Percentiles rank a stretch among this genome's conserved stretches.
Evolutionary conservation across 345 rosid genomes (phyloP).

Genomic region (Arabidopsis arenosa): DNA sequence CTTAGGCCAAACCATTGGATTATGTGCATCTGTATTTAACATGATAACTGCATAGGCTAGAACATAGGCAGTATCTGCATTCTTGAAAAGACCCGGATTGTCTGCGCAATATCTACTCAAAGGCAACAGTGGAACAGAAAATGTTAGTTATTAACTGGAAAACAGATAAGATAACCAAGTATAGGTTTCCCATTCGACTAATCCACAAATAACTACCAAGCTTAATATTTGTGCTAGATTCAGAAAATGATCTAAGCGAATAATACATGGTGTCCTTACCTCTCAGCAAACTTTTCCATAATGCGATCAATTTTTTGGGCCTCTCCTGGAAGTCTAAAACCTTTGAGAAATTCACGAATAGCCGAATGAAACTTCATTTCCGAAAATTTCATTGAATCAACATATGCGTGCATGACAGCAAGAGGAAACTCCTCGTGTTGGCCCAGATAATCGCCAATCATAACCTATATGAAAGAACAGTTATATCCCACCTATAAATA

Average conservation of each 20-base stretch:
- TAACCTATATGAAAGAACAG: constrained; percentile 65
- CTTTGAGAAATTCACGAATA: constrained; percentile 91
- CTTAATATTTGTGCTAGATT: constrained; percentile 13
- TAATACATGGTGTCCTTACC: constrained; percentile 52
- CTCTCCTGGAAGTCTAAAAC: constrained; percentile 98
- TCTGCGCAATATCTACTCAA: constrained; percentile 90
- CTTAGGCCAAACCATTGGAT: constrained; percentile 95
- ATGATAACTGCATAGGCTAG: constrained; percentile 99
- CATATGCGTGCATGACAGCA: constrained; percentile 97
- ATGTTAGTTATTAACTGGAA: constrained; percentile 20
- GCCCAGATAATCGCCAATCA: constrained; percentile 96
- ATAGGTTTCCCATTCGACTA: constrained; percentile 3
- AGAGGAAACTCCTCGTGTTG: constrained; percentile 98
- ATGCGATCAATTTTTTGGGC: constrained; percentile 99
- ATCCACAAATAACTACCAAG: constrained; percentile 21
- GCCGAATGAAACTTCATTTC: constrained; percentile 88
- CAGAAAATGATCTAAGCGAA: constrained; percentile 2
- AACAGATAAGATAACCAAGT: constrained; percentile 32
- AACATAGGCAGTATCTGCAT: constrained; percentile 99
- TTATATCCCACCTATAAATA: constrained; percentile 46
- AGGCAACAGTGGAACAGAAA: constrained; percentile 38
- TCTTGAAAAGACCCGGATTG: constrained; percentile 91
- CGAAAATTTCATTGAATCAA: constrained; percentile 87
- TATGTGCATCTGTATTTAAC: constrained; percentile 98
- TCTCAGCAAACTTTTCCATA: constrained; percentile 98